Conservation (phyloP, 139 green algal genomes). For the Tetradesmus obliquus region DNA sequence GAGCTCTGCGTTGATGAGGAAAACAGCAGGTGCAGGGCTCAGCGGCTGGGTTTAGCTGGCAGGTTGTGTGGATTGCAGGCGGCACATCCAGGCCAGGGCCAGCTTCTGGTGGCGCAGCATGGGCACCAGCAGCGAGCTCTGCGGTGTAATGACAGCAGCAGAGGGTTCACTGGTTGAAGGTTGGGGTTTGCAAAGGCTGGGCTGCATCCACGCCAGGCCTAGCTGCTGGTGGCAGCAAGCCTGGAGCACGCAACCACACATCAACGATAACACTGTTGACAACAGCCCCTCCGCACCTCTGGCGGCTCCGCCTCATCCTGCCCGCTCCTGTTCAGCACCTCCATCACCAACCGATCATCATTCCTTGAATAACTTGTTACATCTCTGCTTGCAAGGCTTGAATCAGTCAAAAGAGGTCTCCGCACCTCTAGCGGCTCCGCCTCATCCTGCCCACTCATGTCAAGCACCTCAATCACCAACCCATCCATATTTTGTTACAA, state of each 20-base stretch:
- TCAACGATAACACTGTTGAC: neutral
- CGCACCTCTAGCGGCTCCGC: constrained; percentile 42
- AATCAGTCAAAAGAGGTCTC: too few relatives aligned
- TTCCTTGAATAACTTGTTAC: too few relatives aligned
- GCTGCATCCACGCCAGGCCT: too few relatives aligned
- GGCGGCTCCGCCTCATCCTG: constrained; percentile 25
- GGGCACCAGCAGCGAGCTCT: constrained; percentile 4
- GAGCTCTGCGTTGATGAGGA: too few relatives aligned
- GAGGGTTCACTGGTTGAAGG: too few relatives aligned
- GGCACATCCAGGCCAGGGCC: constrained; percentile 76
- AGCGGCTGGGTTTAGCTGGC: neutral
- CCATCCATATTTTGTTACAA: too few relatives aligned
- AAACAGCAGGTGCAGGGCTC: too few relatives aligned
- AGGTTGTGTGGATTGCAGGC: neutral
- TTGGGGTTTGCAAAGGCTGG: too few relatives aligned
- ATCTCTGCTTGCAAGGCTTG: too few relatives aligned
- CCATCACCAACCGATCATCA: constrained; percentile 13
- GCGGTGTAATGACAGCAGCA: neutral
- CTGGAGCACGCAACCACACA: too few relatives aligned
- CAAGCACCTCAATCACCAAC: constrained; percentile 40
- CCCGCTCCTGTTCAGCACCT: constrained; percentile 28
- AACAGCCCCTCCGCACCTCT: constrained; percentile 22
- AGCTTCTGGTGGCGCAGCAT: constrained; percentile 53
- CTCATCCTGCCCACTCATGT: constrained; percentile 7
- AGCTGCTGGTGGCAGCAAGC: too few relatives aligned